A percentile compares a stretch with the other conserved stretches of the same genome.
These are phyloP conservation scores for Parasitella parasitica DNA, from an alignment of 371 early-diverging fungal species.

Conservation along the genomic window DNA sequence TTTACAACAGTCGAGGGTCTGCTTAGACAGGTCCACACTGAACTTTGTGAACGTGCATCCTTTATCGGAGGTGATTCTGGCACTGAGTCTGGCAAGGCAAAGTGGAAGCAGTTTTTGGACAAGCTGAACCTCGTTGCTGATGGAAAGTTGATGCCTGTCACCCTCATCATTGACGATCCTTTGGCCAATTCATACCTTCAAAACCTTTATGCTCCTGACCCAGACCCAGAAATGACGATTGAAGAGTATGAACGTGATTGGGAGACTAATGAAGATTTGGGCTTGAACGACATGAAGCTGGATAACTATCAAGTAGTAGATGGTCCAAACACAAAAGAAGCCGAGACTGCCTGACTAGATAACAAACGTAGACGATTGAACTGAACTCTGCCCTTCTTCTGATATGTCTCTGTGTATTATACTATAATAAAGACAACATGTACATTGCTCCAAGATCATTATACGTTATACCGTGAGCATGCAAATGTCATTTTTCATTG, in stretches of 20 bases:
- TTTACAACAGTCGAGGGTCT: slow-evolving; percentile 97
- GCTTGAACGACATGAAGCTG: slow-evolving; percentile 83
- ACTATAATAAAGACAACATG: not conserved
- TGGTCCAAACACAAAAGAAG: not conserved
- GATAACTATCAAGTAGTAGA: slow-evolving; percentile 50
- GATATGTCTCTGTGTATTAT: not conserved
- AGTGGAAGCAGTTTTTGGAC: slow-evolving; percentile 69
- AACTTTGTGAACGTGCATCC: slow-evolving; percentile 70
- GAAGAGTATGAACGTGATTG: slow-evolving; percentile 85
- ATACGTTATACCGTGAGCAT: too few species aligned
- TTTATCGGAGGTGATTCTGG: slow-evolving; percentile 80
- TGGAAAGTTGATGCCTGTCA: slow-evolving; percentile 61
- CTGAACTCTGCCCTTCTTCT: too few species aligned
- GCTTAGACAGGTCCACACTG: slow-evolving; percentile 84
- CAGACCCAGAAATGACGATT: slow-evolving; percentile 89
- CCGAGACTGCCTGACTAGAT: slow-evolving; percentile 15
- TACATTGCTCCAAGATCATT: not conserved
- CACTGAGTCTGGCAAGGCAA: slow-evolving; percentile 46
- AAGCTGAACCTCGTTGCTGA: slow-evolving; percentile 65
- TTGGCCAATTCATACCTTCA: slow-evolving; percentile 82
- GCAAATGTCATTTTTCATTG: too few species aligned
- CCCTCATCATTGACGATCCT: slow-evolving; percentile 91
- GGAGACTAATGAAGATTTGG: slow-evolving; percentile 84
- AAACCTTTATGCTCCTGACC: slow-evolving; percentile 90
- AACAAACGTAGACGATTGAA: slow-evolving; percentile 20